These are phyloP conservation scores for Vitis rotundifolia DNA, from an alignment of 164 flowering plant species.

Conservation along the genomic window DNA sequence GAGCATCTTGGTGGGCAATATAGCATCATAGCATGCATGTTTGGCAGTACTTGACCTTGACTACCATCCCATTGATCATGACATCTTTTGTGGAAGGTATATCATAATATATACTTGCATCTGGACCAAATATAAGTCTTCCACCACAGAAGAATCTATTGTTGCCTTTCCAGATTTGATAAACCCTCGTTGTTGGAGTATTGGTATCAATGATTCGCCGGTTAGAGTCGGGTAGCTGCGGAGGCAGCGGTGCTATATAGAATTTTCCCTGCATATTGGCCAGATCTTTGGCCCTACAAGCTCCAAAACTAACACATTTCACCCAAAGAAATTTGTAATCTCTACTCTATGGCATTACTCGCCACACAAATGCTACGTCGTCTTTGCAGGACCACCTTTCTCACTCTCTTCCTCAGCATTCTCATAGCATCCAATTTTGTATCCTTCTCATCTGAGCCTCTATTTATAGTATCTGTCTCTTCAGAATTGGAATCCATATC, in stretches of 20 bases:
- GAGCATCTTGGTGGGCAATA: conserved; percentile 84
- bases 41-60: conserved; percentile 67
- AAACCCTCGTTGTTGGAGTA: conserved; percentile 18
- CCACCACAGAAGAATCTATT: conserved; percentile 63
- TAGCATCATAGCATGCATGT: conserved; percentile 80
- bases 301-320: not conserved
- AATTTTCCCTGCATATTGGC: conserved; percentile 1
- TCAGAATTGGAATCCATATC: conserved; percentile 42
- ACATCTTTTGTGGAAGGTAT: conserved; percentile 64
- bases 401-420: conserved; percentile 22
- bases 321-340: not conserved
- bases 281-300: not conserved
- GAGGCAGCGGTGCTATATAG: conserved; percentile 11
- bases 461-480: conserved; percentile 23
- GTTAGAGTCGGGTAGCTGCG: conserved; percentile 25
- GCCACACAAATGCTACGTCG: too few relatives aligned
- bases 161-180: conserved; percentile 49
- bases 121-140: conserved; percentile 81
- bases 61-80: conserved; percentile 48
- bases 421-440: conserved; percentile 32
- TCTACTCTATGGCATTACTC: too few relatives aligned
- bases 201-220: conserved; percentile 11
- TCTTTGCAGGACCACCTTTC: too few relatives aligned
- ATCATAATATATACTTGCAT: conserved; percentile 40
- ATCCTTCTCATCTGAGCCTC: conserved; percentile 18